Evolutionary conservation across 305 asterid genomes (phyloP), one percentile per base, ranked within the genome.

Genomic region (Vinca major): DNA sequence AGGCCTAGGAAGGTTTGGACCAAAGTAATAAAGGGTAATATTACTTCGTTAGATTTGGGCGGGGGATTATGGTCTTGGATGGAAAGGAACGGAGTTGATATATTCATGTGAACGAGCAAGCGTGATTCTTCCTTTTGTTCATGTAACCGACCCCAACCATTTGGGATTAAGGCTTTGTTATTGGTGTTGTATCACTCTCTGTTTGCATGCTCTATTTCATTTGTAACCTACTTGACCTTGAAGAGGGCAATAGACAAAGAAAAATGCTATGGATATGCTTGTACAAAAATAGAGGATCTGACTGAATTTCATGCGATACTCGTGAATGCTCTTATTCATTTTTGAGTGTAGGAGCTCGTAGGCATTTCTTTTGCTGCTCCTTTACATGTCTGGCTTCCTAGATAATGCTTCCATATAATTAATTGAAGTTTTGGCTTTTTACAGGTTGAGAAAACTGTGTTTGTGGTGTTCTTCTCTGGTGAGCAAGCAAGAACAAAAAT

Each of bases 381-480:
- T 74, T 70, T 65, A 75, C n/a, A 5, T 5, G 43, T 68, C 1
- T 12, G 10, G 16, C 10, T 52, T 50, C 11, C 53, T 71, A 37
- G 65, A 26, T 49, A 39, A 12, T 17, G 47, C 52, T 50, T 21
- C 21, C 11, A 4, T 60, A 52, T n/a, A 11, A 33, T 50, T 57
- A 14, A 17, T 4, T 48, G 17, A 13, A 26, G 40, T 67, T 12
- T 16, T 41, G 79, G 67, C 49, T 74, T 79, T 65, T 71, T 88
- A 86, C 96, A 94, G 98, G 95, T 91, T 72, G 98, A 89, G 86
- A 94, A 94, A 82, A 82, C 77, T 70, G 87, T 91, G 70, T 94
- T 94, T 86, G 88, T 91, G 71, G 96, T 91, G 71, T 94, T 91
- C 91, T 94, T 89, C 93, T 94, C 98, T 44, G 95, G 99, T 26